phyloP scores from a whole-genome alignment of 192 early-diverging fungal genomes.

The Pilobolus umbonatus region DNA sequence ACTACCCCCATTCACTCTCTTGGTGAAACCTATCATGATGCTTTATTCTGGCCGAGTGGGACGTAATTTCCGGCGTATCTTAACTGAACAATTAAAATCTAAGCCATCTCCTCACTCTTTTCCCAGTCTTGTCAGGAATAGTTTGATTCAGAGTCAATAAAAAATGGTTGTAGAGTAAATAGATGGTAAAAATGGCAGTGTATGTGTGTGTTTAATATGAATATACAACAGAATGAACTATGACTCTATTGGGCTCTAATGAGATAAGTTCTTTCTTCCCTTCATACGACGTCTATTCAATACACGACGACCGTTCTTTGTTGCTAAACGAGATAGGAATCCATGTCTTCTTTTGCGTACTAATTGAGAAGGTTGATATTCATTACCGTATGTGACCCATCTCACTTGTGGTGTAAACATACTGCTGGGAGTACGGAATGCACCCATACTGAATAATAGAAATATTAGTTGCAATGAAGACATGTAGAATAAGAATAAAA shows the following conservation, averaged over 20 bases:
- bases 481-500: not conserved
- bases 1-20: slow-evolving; percentile 31
- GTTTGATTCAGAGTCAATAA: slow-evolving; percentile 1
- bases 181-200: not conserved
- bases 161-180: not conserved
- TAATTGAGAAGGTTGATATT: slow-evolving; percentile 89
- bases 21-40: slow-evolving; percentile 39
- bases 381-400: slow-evolving; percentile 80
- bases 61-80: slow-evolving; percentile 28
- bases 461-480: not conserved
- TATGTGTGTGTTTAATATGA: not conserved
- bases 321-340: slow-evolving; percentile 78
- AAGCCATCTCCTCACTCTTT: not conserved
- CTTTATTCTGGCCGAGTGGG: slow-evolving; percentile 37
- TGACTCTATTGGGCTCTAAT: slow-evolving; percentile 39
- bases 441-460: not conserved
- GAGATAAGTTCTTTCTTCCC: slow-evolving; percentile 83
- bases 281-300: slow-evolving; percentile 75
- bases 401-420: slow-evolving; percentile 50
- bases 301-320: slow-evolving; percentile 72
- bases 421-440: not conserved
- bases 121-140: not conserved
- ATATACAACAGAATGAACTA: not conserved
- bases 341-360: slow-evolving; percentile 91
- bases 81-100: slow-evolving; percentile 13